Evolutionary conservation across 2,329 filamentous ascomycete species (phyloP), one percentile per base, ranked within the genome.

Genomic region (Emergomyces pasteurianus): DNA sequence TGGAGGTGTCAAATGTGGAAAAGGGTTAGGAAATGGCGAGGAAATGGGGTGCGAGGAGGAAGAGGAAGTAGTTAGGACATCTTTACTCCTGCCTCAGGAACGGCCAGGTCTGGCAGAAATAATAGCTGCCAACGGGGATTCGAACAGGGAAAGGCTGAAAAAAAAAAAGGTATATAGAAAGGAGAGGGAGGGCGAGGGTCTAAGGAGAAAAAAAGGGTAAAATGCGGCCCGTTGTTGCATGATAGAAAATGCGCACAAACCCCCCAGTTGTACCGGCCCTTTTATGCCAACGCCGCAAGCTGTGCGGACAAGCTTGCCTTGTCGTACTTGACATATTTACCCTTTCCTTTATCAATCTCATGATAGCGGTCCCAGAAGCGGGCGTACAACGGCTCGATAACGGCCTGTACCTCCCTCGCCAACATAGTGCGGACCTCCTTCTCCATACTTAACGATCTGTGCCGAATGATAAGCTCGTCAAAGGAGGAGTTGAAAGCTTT

Each of bases 291-390:
- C 14, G 63, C 61, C 28, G 80, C 77, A 68, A 87, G 71, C 63
- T 81, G 76, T 26, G 83, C 83, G 54, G 88, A 84, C 68, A 99
- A 86, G 55, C 85, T 83, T 47, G 81, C 80, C 79, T 96, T 96
- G 78, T 96, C 92, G 73, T 96, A 97, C 78, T 95, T 96, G 73
- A 95, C 91, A 75, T 97, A 95, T 75, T 99, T 99, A 67, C 92
- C 92, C 77, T 92, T 95, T 62, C 94, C 94, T 79, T 96, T 96
- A 76, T 97, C 92, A 65, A 97, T 86, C 75, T 97, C 94, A 72
- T 96, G 92, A 72, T 99, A 99, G 34, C 92, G 84, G 75, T 97
- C 94, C 86, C 90, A 97, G 76, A 99, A 99, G 53, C 94, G 83
- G 64, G 88, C 88, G 77, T 99, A 99, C 16, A 99, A 81, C 60